Percentiles rank a stretch among this genome's conserved stretches.
Evolutionary conservation across 2,329 filamentous ascomycete genomes (phyloP).

Genomic region (Zasmidium angulare): DNA sequence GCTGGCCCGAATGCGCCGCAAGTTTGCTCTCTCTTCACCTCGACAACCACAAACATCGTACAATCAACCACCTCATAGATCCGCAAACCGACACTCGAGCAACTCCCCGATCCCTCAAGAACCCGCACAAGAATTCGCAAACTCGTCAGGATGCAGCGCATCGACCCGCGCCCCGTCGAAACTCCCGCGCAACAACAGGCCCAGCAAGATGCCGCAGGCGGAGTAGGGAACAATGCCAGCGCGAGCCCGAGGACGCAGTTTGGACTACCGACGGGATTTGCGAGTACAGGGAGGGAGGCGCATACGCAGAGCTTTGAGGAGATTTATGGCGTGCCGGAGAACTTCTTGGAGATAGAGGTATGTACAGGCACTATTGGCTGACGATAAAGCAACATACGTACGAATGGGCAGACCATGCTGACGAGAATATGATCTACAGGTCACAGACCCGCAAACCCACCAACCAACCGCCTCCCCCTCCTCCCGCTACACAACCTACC

Average conservation of each 20-base stretch:
- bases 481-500: conserved; percentile 90
- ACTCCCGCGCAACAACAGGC: conserved; percentile 8
- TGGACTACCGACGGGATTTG: conserved; percentile 33
- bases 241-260: neutral
- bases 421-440: conserved; percentile 53
- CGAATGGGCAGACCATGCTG: neutral
- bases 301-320: conserved; percentile 86
- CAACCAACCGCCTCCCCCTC: conserved; percentile 66
- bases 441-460: conserved; percentile 89
- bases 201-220: conserved; percentile 2
- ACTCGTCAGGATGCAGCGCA: conserved; percentile 30
- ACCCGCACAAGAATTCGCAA: conserved; percentile 4
- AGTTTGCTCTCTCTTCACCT: neutral
- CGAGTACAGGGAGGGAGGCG: conserved; percentile 29
- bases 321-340: conserved; percentile 97
- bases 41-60: neutral
- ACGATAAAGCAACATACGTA: too few species aligned
- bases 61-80: neutral
- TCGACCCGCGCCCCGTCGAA: conserved; percentile 27
- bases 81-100: neutral
- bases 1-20: neutral
- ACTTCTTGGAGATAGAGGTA: conserved; percentile 98
- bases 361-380: too few species aligned
- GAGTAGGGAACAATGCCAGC: neutral
- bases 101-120: neutral